Evolutionary conservation across 495 filamentous ascomycete species (phyloP), one percentile per base, ranked within the genome.

Genomic region (Antarctomyces pellizariae): DNA sequence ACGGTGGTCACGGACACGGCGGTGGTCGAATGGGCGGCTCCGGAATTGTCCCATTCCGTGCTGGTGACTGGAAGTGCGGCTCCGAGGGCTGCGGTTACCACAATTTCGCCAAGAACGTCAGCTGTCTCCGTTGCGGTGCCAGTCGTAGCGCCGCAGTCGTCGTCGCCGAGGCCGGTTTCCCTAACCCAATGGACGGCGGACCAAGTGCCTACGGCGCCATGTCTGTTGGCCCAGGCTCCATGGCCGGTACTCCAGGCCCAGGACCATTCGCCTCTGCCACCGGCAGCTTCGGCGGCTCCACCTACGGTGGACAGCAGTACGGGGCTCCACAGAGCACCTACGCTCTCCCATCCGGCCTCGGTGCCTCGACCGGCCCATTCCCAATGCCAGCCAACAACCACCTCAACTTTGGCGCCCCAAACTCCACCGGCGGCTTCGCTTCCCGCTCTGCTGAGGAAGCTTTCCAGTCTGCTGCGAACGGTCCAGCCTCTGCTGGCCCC

Each of bases 61-160:
- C 86, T 22, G 86, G 86, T 37, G 86, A 97, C 46, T 97, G 86
- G 86, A 93, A 92, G 45, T 97, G 86, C 47, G 86, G 86, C 24
- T 83, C 80, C 19, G 84, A 93, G 42, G 80, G 80, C n/a, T 97
- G 86, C 46, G 79, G 76, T 17, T 97, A 97, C 41, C 86, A 97
- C 52, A 97, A 97, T 50, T 97, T 97, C 43, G 86, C 86, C 23
- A 97, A 97, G 63, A 97, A 97, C 44, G 84, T 93, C 36, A 86
- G 76, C 47, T 97, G 86, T 49, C 63, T 97, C 28, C 76, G 86
- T 29, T 97, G 86, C 42, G 86, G 86, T 41, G 89, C 82, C 13
- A 86, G 82, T 46, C 78, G 86, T 38, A 82, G 82, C 28, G 74
- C 74, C 29, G 86, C 86, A 28, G 80, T 83, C 14, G 75, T 95